Evolutionary conservation across 192 early-diverging fungal genomes (phyloP), one percentile per base, ranked within the genome.

Genomic region (Phycomyces nitens): DNA sequence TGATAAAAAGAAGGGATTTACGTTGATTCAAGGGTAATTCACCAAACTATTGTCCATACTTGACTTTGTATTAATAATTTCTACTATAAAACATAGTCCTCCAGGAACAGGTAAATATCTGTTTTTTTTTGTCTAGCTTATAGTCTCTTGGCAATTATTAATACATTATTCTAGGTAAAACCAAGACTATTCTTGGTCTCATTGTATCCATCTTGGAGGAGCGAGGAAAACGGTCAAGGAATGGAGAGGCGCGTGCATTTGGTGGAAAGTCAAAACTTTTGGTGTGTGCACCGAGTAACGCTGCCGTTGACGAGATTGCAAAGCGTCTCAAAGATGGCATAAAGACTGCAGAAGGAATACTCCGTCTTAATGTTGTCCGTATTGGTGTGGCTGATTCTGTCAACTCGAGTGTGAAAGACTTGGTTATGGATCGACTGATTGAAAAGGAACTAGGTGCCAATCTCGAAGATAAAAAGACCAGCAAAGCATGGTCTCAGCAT

Each of bases 241-340:
- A 51, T 52, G 40, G 44, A 43, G 15, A n/a, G 9, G 38, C 47
- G 15, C 14, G 44, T 40, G 43, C 51, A 27, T 54, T 34, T 14
- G 20, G 27, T 29, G 66, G 49, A 16, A 72, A 70, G 72, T 86
- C 18, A 69, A 82, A 86, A 69, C 72, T 99, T 41, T 77, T 99
- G 5, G 86, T 94, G 8, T 97, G 95, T 62, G 95, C 94, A n/a
- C 96, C 96, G 5, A 91, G 88, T 61, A 99, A 99, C 65, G 95
- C 96, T 3, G 96, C 94, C 0, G 91, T 93, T 34, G 96, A 99
- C 62, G 96, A 99, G 75, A 92, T 99, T 68, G 91, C 89, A 11
- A 89, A 91, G 63, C 84, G 96, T 11, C 58, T 99, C 12, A 90
- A 86, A 72, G 60, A 74, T 1, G 96, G 95, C 23, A 90, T 96